Conservation (phyloP, 1,139 yeast genomes). For the Groenewaldozyma auringiensis region DNA sequence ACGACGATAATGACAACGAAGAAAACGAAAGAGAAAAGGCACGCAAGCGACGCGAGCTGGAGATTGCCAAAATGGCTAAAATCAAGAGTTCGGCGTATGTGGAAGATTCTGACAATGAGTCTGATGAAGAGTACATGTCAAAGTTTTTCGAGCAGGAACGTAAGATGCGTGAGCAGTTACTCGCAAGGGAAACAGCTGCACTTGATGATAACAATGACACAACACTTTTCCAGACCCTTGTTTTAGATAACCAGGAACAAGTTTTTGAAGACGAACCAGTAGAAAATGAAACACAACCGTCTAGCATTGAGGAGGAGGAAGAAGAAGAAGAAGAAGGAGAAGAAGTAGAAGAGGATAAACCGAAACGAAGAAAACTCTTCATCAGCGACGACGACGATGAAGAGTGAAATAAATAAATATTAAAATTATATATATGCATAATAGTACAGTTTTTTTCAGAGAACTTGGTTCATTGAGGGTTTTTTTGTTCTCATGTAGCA, state of each 20-base stretch:
- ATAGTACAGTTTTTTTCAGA: conserved; percentile 1
- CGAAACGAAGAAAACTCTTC: conserved; percentile 6
- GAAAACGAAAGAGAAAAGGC: conserved; percentile 5
- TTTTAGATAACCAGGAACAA: conserved; percentile 5
- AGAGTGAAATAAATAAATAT: conserved; percentile 4
- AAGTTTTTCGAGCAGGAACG: conserved; percentile 55
- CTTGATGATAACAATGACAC: conserved; percentile 1
- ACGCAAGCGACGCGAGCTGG: conserved; percentile 8
- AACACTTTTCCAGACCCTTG: conserved; percentile 1
- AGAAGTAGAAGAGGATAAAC: conserved; percentile 1
- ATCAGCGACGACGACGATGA: conserved; percentile 17
- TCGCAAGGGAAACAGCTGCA: neutral
- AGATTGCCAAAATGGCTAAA: conserved; percentile 9
- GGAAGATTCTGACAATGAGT: conserved; percentile 58
- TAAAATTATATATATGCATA: conserved; percentile 4
- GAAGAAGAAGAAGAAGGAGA: conserved; percentile 8
- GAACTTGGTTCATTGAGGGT: neutral
- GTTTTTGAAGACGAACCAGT: neutral
- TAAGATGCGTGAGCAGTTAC: conserved; percentile 37
- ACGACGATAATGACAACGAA: conserved; percentile 7
- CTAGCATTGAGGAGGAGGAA: neutral
- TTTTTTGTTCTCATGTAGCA: conserved; percentile 16
- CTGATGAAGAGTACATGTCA: conserved; percentile 49
- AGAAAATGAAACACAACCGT: neutral
- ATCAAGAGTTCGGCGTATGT: conserved; percentile 41